Evolutionary conservation across 1,284 basidiomycete species (phyloP).

Genomic region (Rhodotorula glutinis): DNA sequence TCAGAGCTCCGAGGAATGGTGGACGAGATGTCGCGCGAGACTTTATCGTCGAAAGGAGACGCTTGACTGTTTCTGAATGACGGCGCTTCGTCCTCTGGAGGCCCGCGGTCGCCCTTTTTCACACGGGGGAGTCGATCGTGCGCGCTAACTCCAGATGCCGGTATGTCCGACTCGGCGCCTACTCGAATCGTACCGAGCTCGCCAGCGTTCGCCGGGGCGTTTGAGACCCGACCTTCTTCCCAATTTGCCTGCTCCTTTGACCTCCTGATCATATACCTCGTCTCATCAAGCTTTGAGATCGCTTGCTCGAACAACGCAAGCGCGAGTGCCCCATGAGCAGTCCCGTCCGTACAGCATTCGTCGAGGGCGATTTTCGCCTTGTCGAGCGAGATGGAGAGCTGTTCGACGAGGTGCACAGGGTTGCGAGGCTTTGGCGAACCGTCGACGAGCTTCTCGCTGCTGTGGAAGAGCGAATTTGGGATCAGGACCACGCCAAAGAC

Average conservation of each 20-base stretch:
- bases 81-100: no score
- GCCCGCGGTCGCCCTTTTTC: neutral
- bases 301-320: neutral
- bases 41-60: no score
- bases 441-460: no score
- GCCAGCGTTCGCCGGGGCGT: no score
- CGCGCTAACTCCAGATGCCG: neutral
- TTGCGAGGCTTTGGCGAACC: no score
- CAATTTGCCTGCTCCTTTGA: neutral
- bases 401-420: neutral
- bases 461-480: no score
- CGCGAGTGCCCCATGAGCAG: neutral
- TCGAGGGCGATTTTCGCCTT: conserved; percentile 18
- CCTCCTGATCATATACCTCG: neutral
- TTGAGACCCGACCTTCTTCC: neutral
- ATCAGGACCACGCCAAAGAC: no score
- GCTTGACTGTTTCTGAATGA: no score
- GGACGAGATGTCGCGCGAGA: no score
- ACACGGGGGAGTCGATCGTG: neutral
- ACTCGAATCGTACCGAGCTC: no score
- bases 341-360: conserved; percentile 4
- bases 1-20: no score
- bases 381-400: conserved; percentile 10
- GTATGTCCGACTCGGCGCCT: no score
- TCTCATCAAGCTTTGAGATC: neutral